Conservation (phyloP, 805 yeast species). For the Yarrowia sp. region DNA sequence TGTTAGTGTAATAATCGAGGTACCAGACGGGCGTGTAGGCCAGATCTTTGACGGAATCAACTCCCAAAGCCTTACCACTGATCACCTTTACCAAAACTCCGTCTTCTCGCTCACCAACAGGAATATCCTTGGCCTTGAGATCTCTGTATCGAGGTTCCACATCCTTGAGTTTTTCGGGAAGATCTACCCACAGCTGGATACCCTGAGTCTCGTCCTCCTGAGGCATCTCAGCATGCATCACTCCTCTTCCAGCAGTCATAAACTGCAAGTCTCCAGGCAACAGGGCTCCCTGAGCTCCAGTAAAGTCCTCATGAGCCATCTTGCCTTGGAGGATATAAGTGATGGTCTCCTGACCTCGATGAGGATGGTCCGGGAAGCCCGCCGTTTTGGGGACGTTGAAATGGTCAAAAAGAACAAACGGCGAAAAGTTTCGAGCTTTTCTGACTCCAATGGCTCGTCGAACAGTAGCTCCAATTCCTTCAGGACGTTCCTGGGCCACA, state of each 20-base stretch:
- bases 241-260: constrained; percentile 90
- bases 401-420: constrained; percentile 79
- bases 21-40: constrained; percentile 79
- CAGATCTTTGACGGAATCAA: constrained; percentile 64
- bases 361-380: constrained; percentile 81
- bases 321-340: constrained; percentile 63
- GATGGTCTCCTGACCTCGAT: constrained; percentile 78
- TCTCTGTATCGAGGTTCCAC: constrained; percentile 76
- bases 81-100: constrained; percentile 52
- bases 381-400: constrained; percentile 50
- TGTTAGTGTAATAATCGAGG: constrained; percentile 42
- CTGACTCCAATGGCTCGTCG: constrained; percentile 74
- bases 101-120: constrained; percentile 45
- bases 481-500: constrained; percentile 65
- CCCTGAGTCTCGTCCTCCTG: constrained; percentile 46
- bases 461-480: constrained; percentile 86
- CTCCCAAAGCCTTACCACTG: constrained; percentile 73
- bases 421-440: constrained; percentile 69
- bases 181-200: constrained; percentile 85
- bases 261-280: constrained; percentile 84
- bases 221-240: constrained; percentile 86
- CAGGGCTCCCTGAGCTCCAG: constrained; percentile 75
- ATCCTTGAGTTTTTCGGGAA: constrained; percentile 61
- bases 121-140: constrained; percentile 65
- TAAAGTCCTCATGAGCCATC: constrained; percentile 80